Evolutionary conservation across 2,329 filamentous ascomycete genomes (phyloP), one percentile per base, ranked within the genome.

Genomic region (Pseudogymnoascus sp.): DNA sequence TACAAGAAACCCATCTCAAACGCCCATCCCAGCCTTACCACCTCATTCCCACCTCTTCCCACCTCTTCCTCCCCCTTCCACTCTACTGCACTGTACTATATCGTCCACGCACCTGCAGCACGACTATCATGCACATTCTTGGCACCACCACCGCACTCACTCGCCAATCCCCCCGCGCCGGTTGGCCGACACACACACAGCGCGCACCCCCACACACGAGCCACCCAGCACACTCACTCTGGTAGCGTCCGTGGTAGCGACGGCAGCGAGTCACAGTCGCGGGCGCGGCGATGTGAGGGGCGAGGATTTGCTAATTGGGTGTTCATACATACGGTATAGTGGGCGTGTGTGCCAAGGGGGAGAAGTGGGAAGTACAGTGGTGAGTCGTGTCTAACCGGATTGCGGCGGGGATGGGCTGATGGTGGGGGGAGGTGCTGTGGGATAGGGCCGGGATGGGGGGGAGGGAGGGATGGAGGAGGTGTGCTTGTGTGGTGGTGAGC

Each of bases 341-440:
- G 28, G 28, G 44, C 3, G 12, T 23, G 14, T 5, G 8, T 47
- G 42, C 42, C 42, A 47, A 47, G 42, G 18, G 21, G 42, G 44
- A n/a, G 21, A 23, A n/a, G 21, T 25, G 44, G 44, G 44, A 28
- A 28, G 44, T 50, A 28, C 44, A 28, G 21, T 50, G 44, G 44
- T 50, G 44, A 50, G 44, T 50, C 23, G 44, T 50, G 44, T 50
- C 44, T 50, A 50, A 50, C 44, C 44, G 44, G 44, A 50, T 50
- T 50, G 23, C 14, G 44, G 44, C 1, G 21, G 12, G 1, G 44
- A n/a, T 50, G 44, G 44, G 3, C 44, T 28, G 23, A 28, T 50
- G 44, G 44, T 50, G 44, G 44, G 23, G 44, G 21, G 28, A 10
- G 23, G 5, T 16, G 44, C 11, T 47, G 28, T 31, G 28, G 28